Evolutionary conservation across 257 asterid species (phyloP).

Genomic region (Solanum bulbocastanum): DNA sequence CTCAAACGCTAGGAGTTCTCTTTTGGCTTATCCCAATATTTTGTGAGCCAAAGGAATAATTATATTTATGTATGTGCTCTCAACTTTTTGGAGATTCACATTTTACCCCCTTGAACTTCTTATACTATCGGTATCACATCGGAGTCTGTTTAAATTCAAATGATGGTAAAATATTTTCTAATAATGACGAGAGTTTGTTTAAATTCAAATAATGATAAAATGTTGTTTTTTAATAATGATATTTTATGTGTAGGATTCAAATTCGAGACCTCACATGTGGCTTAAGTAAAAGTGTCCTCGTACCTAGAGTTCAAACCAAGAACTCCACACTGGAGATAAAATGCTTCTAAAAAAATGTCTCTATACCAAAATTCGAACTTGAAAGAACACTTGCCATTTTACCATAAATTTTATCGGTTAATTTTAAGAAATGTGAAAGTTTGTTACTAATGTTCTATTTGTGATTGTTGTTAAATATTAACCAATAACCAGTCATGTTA

Average conservation of each 20-base stretch:
- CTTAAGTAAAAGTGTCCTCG: not conserved
- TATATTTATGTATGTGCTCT: not conserved
- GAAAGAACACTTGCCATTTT: not conserved
- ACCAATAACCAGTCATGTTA: not conserved
- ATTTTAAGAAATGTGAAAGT: not conserved
- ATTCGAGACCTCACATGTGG: accelerated
- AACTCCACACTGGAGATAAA: accelerated
- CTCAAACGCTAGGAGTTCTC: not conserved
- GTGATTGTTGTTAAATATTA: not conserved
- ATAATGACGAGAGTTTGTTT: no score
- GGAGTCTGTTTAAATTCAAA: not conserved
- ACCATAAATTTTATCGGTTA: not conserved
- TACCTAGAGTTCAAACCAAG: not conserved
- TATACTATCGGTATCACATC: not conserved
- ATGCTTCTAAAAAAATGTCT: not conserved
- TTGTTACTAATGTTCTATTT: not conserved
- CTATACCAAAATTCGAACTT: accelerated
- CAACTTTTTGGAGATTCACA: not conserved
- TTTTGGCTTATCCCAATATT: slow-evolving; percentile 9
- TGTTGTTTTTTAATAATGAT: not conserved
- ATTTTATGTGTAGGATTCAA: not conserved
- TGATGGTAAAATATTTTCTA: no score
- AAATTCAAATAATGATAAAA: not conserved
- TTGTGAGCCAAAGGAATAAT: not conserved
- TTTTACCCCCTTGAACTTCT: not conserved